A percentile compares a stretch with the other conserved stretches of the same genome.
Evolutionary conservation across 2,329 filamentous ascomycete genomes (phyloP).

Genomic region (Teratosphaeria gauchensis): DNA sequence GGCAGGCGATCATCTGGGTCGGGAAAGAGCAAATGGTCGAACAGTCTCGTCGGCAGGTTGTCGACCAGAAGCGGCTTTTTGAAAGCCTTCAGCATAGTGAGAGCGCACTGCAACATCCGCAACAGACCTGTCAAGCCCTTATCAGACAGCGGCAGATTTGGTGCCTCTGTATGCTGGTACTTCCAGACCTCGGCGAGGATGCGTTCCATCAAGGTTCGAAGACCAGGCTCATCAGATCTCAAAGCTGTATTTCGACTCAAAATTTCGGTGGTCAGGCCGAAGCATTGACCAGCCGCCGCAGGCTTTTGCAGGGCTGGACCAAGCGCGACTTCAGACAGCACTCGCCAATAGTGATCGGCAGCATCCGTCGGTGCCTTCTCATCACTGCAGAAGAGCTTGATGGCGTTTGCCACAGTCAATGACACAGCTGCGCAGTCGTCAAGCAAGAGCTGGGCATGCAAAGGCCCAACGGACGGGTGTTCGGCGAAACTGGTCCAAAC

Average conservation of each 20-base stretch:
- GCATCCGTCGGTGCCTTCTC: constrained; percentile 5
- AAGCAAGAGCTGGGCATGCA: constrained; percentile 27
- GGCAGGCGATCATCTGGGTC: constrained; percentile 3
- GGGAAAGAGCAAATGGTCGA: constrained; percentile 19
- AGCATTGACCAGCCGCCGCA: constrained; percentile 10
- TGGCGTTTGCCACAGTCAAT: constrained; percentile 5
- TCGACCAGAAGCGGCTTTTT: constrained; percentile 21
- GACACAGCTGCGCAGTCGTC: constrained; percentile 9
- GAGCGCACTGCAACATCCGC: constrained; percentile 29
- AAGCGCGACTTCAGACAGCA: constrained; percentile 10
- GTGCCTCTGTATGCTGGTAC: constrained; percentile 17
- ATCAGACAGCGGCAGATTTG: constrained; percentile 15
- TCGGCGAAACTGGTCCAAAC: constrained; percentile 19
- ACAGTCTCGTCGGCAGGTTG: constrained; percentile 14
- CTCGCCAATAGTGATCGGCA: constrained; percentile 14
- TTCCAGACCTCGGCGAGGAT: constrained; percentile 10
- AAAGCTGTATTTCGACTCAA: constrained; percentile 8
- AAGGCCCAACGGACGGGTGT: constrained; percentile 20
- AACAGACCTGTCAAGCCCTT: constrained; percentile 24
- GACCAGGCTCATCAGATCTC: constrained; percentile 9
- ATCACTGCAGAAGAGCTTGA: constrained; percentile 18
- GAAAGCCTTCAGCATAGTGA: constrained; percentile 17
- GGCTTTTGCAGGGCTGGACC: constrained; percentile 9
- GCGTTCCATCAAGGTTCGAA: constrained; percentile 11
- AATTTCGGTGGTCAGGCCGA: constrained; percentile 10